Evolutionary conservation across 1,284 basidiomycete species (phyloP).

Genomic region (Rhodotorula sp.): DNA sequence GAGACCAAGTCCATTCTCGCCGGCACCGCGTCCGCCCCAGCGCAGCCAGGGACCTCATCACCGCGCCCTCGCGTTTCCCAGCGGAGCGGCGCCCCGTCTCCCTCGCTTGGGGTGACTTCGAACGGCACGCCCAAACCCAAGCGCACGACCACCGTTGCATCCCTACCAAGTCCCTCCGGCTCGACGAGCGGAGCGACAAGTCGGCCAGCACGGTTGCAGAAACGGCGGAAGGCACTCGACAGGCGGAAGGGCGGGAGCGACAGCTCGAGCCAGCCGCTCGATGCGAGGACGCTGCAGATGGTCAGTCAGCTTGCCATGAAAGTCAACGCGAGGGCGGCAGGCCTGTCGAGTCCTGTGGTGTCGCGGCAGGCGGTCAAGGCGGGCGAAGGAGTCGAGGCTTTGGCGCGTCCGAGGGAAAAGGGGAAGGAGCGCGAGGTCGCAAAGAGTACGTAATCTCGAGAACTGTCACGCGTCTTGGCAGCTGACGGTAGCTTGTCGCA

Average conservation of each 20-base stretch:
- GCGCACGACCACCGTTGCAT: constrained; percentile 7
- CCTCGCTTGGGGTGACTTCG: constrained; percentile 1
- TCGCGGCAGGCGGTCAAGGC: neutral
- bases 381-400: too few species aligned
- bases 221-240: constrained; percentile 4
- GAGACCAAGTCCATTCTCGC: constrained; percentile 4
- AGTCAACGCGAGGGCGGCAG: constrained; percentile 10
- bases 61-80: neutral
- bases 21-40: neutral
- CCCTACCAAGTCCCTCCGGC: constrained; percentile 13
- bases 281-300: constrained; percentile 15
- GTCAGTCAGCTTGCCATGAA: constrained; percentile 15
- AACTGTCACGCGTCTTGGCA: too few species aligned
- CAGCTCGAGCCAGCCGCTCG: constrained; percentile 14
- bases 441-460: neutral
- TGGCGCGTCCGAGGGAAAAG: neutral
- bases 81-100: constrained; percentile 11
- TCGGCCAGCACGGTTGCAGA: constrained; percentile 4
- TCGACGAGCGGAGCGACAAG: neutral
- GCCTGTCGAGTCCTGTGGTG: neutral
- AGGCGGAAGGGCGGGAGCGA: neutral
- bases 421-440: neutral
- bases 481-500: neutral
- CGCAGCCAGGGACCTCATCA: neutral
- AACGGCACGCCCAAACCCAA: constrained; percentile 13